Base-by-base conservation (phyloP, 257 asterid genomes). In the Nicotiana obtusifolia region DNA sequence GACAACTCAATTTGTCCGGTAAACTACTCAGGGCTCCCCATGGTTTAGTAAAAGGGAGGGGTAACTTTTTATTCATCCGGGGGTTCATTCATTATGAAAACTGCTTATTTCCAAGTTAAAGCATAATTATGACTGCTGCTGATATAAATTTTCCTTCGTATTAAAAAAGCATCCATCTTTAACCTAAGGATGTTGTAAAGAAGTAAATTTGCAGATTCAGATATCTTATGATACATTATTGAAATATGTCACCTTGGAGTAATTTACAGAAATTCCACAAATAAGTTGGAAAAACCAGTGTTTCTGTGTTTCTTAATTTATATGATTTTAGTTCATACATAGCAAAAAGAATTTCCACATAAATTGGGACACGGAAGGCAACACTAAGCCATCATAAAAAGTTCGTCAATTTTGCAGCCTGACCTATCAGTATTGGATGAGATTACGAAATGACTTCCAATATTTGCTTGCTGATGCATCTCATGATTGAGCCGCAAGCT, bases 381-480 rank as follows among this genome's bases (percentile, higher is more conserved):
- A 73, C 79, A 49, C 14, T 10, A 73, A 26, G 52, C 79, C 52
- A 47, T 13, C 62, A 73, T 49, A 31, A 49, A 73, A 49, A 47
- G 62, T 73, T 73, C 24, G 24, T 49, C 78, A 73, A 49, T 49
- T 71, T 71, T 24, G 79, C 82, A 86, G 62, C 81, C 90, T 83
- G 79, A 92, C 98, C 97, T 92, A 81, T 88, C 90, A 83, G 76
- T 68, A 57, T 86, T 85, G 71, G 91, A 82, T 69, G 87, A 73
- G 5, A 86, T 83, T 88, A 84, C 86, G 61, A 76, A 78, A 80
- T 84, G 82, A 81, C 76, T 85, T 80, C 84, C 88, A 60, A 82
- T 86, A 80, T 84, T 85, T 33, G 75, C 71, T 41, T 80, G 82
- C 47, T 80, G 90, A 64, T 76, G 88, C 85, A 84, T 76, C 67